Percentiles rank a stretch among this genome's conserved stretches.
Evolutionary conservation across 208 protist species (phyloP).

Genomic region (Crithidia thermophila): DNA sequence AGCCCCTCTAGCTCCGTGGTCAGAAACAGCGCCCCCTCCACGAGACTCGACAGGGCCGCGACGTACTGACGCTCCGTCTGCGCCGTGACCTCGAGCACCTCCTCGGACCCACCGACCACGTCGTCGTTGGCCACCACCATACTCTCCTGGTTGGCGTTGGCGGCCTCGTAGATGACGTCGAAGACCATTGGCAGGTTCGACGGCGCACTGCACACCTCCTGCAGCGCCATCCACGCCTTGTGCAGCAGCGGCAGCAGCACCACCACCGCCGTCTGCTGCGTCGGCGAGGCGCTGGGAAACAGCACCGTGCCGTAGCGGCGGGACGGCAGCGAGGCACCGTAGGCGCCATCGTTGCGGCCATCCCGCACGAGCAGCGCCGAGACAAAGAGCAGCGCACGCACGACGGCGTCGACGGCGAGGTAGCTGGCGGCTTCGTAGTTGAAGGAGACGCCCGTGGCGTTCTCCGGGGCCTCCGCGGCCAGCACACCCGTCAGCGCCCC

Average conservation of each 20-base stretch:
- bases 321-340: conserved; percentile 33
- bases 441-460: conserved; percentile 49
- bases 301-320: conserved; percentile 36
- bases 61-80: conserved; percentile 47
- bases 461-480: conserved; percentile 58
- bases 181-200: conserved; percentile 75
- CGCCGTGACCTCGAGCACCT: conserved; percentile 36
- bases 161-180: conserved; percentile 54
- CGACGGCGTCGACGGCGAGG: conserved; percentile 52
- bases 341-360: conserved; percentile 43
- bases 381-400: conserved; percentile 39
- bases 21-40: conserved; percentile 55
- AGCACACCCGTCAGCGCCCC: conserved; percentile 59
- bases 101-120: conserved; percentile 21
- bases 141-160: conserved; percentile 46
- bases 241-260: conserved; percentile 71
- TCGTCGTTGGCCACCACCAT: conserved; percentile 25
- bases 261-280: conserved; percentile 59
- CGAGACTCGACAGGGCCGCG: conserved; percentile 34
- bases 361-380: conserved; percentile 53
- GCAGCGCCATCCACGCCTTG: conserved; percentile 78
- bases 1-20: conserved; percentile 64
- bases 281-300: conserved; percentile 40
- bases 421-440: conserved; percentile 63
- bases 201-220: conserved; percentile 41